Evolutionary conservation across 768 basidiomycete species (phyloP).

Genomic region (Floccularia luteovirens): DNA sequence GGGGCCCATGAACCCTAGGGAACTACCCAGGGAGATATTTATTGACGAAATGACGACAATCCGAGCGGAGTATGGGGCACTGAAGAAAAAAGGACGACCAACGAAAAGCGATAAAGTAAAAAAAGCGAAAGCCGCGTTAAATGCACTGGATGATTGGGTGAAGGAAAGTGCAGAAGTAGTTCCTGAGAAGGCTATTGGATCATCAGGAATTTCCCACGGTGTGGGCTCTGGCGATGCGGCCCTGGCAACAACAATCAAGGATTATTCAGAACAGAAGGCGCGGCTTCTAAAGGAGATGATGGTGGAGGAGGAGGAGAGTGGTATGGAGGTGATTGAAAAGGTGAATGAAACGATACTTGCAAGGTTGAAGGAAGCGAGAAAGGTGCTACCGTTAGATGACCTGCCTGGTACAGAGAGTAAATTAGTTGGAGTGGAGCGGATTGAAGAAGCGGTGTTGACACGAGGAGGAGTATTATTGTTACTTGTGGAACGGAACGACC

Average conservation of each 20-base stretch:
- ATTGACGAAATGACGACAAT: conserved; percentile 15
- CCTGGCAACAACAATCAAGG: conserved; percentile 5
- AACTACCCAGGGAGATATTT: conserved; percentile 63
- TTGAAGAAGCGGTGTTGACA: conserved; percentile 10
- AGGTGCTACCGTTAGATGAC: conserved; percentile 28
- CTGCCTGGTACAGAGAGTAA: conserved; percentile 30
- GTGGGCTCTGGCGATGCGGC: background rate
- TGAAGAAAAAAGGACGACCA: conserved; percentile 53
- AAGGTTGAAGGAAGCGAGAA: conserved; percentile 46
- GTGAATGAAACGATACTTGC: conserved; percentile 42
- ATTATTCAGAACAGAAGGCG: conserved; percentile 37
- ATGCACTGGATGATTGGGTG: conserved; percentile 42
- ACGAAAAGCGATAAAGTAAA: conserved; percentile 51
- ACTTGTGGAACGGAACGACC: background rate
- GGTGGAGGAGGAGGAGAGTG: conserved; percentile 10
- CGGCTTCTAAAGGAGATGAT: conserved; percentile 28
- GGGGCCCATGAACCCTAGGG: conserved; percentile 50
- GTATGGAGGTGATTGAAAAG: conserved; percentile 25
- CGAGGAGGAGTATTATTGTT: conserved; percentile 3
- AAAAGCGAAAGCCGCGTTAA: conserved; percentile 43
- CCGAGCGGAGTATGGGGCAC: conserved; percentile 16
- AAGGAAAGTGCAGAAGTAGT: conserved; percentile 19
- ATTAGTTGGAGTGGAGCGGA: conserved; percentile 9
- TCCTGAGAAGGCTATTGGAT: background rate
- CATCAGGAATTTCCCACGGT: background rate